Base-by-base conservation (phyloP, 352 stramenopile species). In the Pythium utonaiense region DNA sequence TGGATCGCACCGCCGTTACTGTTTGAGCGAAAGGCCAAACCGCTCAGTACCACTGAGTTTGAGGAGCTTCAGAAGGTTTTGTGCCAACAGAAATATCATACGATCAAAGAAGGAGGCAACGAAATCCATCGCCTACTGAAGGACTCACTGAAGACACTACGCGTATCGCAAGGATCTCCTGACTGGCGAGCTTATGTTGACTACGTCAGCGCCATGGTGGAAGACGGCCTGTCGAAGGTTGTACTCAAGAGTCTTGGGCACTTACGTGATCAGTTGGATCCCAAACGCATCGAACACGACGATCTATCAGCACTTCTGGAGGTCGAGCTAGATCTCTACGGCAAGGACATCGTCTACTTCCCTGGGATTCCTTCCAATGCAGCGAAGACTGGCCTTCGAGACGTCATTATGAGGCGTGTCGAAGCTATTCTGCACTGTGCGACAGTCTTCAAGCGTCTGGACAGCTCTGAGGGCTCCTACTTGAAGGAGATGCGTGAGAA, bases 131-230 rank as follows among this genome's bases (percentile, higher is more conserved):
- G 86, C 1, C 61, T 98, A 21, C 70, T 98, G 1, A 96, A 97
- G 47, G 92, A 97, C 28, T 93, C 87, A 7, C 75, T 96, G n/a
- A 91, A 93, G 51, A 83, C 81, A 14, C 69, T 98, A 8, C 89
- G 94, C 22, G 84, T 98, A 3, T 92, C 82, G 0, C 83, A 96
- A 70, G 91, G 91, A 24, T 91, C 90, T 16, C 90, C 90, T 3
- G 91, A 98, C 49, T 98, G 91, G 91, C 88, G 93, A 44, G 88
- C 88, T 1, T 98, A 96, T 57, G 88, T 97, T 5, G 91, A 97
- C 40, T 98, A 95, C 38, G 73, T 97, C 16, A 98, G 95, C 60
- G 87, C 78, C 3, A 91, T 96, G 41, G 89, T 97, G 19, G 87
- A 96, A 54, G 83, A 91, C 36, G 89, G 88, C 0, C 70, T 97